Conservation (phyloP, 2,329 filamentous ascomycete genomes). For the Aureobasidium namibiae region DNA sequence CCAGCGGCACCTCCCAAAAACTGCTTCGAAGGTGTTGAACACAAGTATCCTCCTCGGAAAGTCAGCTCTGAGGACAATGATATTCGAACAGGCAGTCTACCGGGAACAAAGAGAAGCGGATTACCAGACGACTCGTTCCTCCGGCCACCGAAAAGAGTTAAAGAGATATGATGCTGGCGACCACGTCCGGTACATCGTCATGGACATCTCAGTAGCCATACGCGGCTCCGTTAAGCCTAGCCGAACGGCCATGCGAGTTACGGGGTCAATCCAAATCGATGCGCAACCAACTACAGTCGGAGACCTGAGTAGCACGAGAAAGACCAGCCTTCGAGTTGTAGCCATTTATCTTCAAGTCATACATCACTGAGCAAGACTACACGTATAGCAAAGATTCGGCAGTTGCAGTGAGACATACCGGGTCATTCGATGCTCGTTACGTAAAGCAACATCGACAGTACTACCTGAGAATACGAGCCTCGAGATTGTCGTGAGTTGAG, state of each 20-base stretch:
- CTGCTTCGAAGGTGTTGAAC: conserved; percentile 83
- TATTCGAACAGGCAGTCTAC: conserved; percentile 79
- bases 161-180: conserved; percentile 31
- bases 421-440: not conserved
- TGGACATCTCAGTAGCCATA: no score
- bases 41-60: conserved; percentile 80
- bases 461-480: not conserved
- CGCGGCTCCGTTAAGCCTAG: no score
- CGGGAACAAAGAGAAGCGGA: conserved; percentile 83
- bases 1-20: conserved; percentile 51
- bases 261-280: not conserved
- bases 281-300: not conserved
- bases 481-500: no score
- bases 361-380: no score
- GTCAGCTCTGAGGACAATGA: conserved; percentile 95
- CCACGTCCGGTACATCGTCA: not conserved
- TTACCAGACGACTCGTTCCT: conserved; percentile 73
- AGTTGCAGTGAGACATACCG: not conserved
- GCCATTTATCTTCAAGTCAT: not conserved
- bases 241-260: no score
- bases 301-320: not conserved
- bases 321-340: not conserved
- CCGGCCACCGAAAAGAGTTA: conserved; percentile 46
- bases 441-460: not conserved
- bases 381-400: not conserved